Conservation (phyloP, 169 alveolate species). For the Perkinsus marinus region DNA sequence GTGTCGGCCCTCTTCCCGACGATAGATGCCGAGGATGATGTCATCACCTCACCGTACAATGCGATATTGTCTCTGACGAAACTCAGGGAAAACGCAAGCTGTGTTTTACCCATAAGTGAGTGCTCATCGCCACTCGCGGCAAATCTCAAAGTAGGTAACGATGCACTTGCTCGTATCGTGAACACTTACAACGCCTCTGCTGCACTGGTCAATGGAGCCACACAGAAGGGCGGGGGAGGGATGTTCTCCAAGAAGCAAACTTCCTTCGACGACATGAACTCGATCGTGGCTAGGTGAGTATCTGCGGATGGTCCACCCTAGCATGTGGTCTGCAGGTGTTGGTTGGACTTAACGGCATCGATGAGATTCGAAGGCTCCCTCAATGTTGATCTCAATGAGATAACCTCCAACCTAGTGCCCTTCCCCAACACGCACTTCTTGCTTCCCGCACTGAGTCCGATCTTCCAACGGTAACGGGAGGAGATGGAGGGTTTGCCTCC, state of each 20-base stretch:
- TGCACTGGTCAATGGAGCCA: not conserved
- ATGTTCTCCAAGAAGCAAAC: slow-evolving; percentile 12
- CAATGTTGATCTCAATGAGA: slow-evolving; percentile 83
- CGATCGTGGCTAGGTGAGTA: slow-evolving; percentile 38
- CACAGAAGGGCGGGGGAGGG: not conserved
- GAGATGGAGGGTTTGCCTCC: slow-evolving; percentile 22
- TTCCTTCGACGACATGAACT: slow-evolving; percentile 56
- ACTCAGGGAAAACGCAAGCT: slow-evolving; percentile 70
- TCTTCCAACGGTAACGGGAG: slow-evolving; percentile 44
- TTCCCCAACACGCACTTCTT: slow-evolving; percentile 76
- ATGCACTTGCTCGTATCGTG: not conserved
- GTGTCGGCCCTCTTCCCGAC: not conserved
- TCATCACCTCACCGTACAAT: slow-evolving; percentile 79
- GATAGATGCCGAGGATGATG: slow-evolving; percentile 51
- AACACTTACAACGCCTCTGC: not conserved
- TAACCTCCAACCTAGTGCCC: slow-evolving; percentile 85
- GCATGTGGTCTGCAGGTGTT: not conserved
- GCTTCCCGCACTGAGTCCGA: slow-evolving; percentile 50
- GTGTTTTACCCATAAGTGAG: slow-evolving; percentile 76
- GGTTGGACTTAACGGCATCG: slow-evolving; percentile 64
- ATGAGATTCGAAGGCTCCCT: slow-evolving; percentile 87
- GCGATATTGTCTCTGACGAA: slow-evolving; percentile 66
- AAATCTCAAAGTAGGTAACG: not conserved
- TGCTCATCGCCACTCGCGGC: slow-evolving; percentile 34
- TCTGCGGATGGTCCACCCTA: not conserved